These are phyloP conservation scores for Leucocoprinus leucothites DNA, from an alignment of 768 basidiomycete species.

Conservation along the genomic window DNA sequence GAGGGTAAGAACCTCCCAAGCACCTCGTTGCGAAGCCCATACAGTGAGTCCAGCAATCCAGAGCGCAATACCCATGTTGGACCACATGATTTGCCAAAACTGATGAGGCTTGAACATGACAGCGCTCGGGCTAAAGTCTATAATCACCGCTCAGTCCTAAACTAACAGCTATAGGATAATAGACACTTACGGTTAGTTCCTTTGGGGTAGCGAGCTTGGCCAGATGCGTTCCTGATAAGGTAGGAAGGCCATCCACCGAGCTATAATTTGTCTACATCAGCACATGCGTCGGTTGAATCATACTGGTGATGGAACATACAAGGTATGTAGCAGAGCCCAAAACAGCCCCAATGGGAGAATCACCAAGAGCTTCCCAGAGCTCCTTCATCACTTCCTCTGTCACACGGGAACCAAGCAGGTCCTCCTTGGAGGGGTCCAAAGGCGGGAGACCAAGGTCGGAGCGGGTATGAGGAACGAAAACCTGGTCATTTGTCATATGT, in stretches of 20 bases:
- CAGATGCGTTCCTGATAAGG: conserved; percentile 77
- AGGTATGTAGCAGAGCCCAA: conserved; percentile 54
- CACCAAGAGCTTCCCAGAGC: conserved; percentile 83
- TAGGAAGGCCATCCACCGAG: conserved; percentile 87
- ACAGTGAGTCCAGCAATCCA: conserved; percentile 61
- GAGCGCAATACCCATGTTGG: conserved; percentile 77
- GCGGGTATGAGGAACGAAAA: conserved; percentile 91
- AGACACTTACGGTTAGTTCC: conserved; percentile 69
- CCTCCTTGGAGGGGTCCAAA: conserved; percentile 67
- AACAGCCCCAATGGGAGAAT: conserved; percentile 78
- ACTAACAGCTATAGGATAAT: background rate
- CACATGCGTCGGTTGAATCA: background rate
- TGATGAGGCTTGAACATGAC: conserved; percentile 88
- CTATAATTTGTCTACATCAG: conserved; percentile 29
- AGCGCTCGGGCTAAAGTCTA: conserved; percentile 75
- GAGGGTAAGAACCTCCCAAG: conserved; percentile 68
- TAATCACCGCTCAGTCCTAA: background rate
- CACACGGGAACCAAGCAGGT: conserved; percentile 61
- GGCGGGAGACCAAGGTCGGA: conserved; percentile 62
- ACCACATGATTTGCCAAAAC: conserved; percentile 68
- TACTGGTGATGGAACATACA: conserved; percentile 32
- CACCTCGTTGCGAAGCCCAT: conserved; percentile 60
- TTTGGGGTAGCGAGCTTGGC: conserved; percentile 76
- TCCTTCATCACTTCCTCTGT: conserved; percentile 66
- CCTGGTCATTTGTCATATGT: conserved; percentile 94